Evolutionary conservation across 257 asterid species (phyloP), one percentile per base, ranked within the genome.

Genomic region (Perilla frutescens): DNA sequence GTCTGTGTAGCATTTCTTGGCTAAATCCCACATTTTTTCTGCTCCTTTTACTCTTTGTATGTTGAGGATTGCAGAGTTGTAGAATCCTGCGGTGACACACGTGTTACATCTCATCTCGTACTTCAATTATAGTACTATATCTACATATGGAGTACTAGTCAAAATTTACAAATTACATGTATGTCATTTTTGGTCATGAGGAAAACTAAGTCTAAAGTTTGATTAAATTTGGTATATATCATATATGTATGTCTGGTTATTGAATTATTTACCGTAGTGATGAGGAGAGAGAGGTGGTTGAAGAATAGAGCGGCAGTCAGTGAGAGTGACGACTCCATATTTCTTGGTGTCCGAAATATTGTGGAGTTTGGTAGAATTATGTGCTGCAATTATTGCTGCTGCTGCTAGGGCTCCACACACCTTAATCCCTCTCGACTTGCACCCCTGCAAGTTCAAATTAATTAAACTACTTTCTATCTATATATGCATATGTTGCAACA

Each of bases 401-500:
- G 94, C 94, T 39, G 87, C 77, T 7, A 90, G 39, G 5, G 83
- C 89, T 62, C 92, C 96, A 54, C 88, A 88, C 5, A 90, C 72
- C 63, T 88, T 88, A 3, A 88, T 88, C 57, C 87, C 93, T 75
- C 90, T 84, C 3, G 84, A 73, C 43, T 88, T 81, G 83, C 96
- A 90, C 4, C 86, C 87, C 94, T 89, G 76, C 56, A 59, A 68
- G 32, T 47, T 0, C 6, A 12, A 20, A 20, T 20, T 20, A 20
- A 20, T n/a, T n/a, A n/a, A n/a, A n/a, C n/a, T n/a, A n/a, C n/a
- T 20, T 20, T 20, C 26, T 20, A 20, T 20, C 26, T 20, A 20
- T 20, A 20, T 20, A 20, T 20, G 26, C 26, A 20, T 20, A 20
- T 20, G 26, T 20, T 20, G 26, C 26, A 20, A 20, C 1, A 20